Percentiles rank a stretch among this genome's conserved stretches.
Evolutionary conservation across 164 flowering plant species (phyloP).

Genomic region (Vitis amurensis): DNA sequence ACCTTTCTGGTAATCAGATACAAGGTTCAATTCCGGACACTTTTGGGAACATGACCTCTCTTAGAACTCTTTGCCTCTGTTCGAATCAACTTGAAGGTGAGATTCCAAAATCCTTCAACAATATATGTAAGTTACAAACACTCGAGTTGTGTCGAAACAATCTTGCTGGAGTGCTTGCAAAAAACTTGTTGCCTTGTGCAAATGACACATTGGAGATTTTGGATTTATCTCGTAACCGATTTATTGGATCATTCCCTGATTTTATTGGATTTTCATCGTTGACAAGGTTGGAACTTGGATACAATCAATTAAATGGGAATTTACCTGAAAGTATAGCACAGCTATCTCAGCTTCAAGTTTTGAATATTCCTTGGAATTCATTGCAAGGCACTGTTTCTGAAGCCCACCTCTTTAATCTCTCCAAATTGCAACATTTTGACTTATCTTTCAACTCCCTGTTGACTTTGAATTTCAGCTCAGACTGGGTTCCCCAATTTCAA

Average conservation of each 20-base stretch:
- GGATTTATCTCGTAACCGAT: not conserved
- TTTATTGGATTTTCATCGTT: conserved; percentile 15
- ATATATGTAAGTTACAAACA: conserved; percentile 3
- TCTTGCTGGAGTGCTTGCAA: not conserved
- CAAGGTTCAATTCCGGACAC: conserved; percentile 14
- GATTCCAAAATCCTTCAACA: conserved; percentile 15
- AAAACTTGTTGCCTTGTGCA: not conserved
- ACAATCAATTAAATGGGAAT: conserved; percentile 11
- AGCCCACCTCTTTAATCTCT: not conserved
- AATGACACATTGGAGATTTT: not conserved
- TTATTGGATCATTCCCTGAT: conserved; percentile 21
- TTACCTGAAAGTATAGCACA: not conserved
- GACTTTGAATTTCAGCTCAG: too few species aligned
- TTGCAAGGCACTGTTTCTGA: not conserved
- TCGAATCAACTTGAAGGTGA: conserved; percentile 8
- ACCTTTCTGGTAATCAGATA: not conserved
- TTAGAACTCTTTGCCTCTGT: conserved; percentile 8
- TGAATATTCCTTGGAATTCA: not conserved
- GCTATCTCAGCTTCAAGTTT: not conserved
- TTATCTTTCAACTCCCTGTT: not conserved
- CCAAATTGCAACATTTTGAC: not conserved
- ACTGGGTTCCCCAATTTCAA: too few species aligned
- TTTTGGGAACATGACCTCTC: conserved; percentile 13
- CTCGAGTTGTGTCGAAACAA: conserved; percentile 5
- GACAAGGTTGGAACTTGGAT: not conserved